These are phyloP conservation scores for Podospora comata DNA, from an alignment of 495 filamentous ascomycete genomes.

Conservation along the genomic window DNA sequence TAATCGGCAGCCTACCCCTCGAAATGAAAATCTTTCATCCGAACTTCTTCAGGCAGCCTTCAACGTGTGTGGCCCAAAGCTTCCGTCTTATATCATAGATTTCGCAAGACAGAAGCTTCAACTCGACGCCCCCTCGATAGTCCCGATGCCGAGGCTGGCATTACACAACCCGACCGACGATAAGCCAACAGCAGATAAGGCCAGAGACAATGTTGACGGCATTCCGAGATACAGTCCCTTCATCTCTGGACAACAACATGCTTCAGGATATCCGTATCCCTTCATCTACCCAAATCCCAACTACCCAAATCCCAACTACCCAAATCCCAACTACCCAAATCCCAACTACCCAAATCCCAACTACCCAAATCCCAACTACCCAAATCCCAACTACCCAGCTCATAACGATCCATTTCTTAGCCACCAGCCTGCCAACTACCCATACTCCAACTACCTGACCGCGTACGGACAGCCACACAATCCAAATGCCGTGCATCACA, in stretches of 20 bases:
- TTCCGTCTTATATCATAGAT: background rate
- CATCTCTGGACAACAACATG: too few relatives aligned
- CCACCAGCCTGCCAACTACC: background rate
- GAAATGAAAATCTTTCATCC: background rate
- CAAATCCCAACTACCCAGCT: background rate
- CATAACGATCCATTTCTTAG: too few relatives aligned
- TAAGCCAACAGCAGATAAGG: too few relatives aligned
- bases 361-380: background rate
- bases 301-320: too few relatives aligned
- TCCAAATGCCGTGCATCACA: background rate
- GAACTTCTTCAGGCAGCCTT: background rate
- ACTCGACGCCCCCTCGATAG: background rate
- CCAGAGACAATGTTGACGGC: too few relatives aligned
- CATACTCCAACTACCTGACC: background rate
- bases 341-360: background rate
- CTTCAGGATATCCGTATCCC: too few relatives aligned
- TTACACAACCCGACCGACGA: background rate
- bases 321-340: background rate
- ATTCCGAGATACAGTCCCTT: too few relatives aligned
- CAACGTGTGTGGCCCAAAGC: background rate
- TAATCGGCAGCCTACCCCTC: background rate
- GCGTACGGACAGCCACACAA: background rate
- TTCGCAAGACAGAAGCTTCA: background rate
- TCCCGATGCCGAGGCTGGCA: background rate
- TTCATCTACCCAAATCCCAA: too few relatives aligned